These are phyloP conservation scores for Pisolithus sp. DNA, from an alignment of 768 basidiomycete species.

Conservation along the genomic window DNA sequence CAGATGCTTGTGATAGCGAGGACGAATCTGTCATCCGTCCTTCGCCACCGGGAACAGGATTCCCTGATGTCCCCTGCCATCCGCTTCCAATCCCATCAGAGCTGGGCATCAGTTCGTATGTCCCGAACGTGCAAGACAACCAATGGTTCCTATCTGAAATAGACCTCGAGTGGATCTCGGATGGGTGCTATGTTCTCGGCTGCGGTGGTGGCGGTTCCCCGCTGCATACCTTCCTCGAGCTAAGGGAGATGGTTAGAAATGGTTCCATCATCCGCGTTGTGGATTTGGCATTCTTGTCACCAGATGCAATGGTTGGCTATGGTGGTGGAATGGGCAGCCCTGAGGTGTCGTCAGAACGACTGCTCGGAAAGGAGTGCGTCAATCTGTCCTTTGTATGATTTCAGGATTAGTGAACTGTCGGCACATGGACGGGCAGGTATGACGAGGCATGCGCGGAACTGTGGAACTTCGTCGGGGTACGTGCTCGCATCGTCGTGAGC, in stretches of 20 bases:
- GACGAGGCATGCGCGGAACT: constrained; percentile 27
- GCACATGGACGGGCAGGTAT: constrained; percentile 15
- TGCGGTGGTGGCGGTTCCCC: constrained; percentile 61
- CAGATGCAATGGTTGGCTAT: constrained; percentile 37
- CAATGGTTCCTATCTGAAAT: constrained; percentile 43
- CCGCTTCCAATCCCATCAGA: constrained; percentile 10
- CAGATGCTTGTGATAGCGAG: constrained; percentile 9
- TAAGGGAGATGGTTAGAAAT: constrained; percentile 45
- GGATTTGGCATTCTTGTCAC: constrained; percentile 36
- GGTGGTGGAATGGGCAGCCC: constrained; percentile 41
- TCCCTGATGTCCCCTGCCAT: neutral
- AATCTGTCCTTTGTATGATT: neutral
- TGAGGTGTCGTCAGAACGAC: constrained; percentile 31
- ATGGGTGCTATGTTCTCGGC: constrained; percentile 58
- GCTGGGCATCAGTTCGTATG: constrained; percentile 30
- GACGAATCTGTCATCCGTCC: neutral
- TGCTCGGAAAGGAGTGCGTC: constrained; percentile 32
- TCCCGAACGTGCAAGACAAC: constrained; percentile 31
- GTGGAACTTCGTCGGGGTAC: constrained; percentile 24
- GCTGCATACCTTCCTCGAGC: constrained; percentile 43
- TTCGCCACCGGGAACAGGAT: neutral
- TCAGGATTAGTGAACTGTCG: neutral
- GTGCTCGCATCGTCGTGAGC: neutral
- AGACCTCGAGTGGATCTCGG: constrained; percentile 53
- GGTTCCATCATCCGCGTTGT: constrained; percentile 42